phyloP scores from a whole-genome alignment of 768 basidiomycete genomes.

The Russula emetica region DNA sequence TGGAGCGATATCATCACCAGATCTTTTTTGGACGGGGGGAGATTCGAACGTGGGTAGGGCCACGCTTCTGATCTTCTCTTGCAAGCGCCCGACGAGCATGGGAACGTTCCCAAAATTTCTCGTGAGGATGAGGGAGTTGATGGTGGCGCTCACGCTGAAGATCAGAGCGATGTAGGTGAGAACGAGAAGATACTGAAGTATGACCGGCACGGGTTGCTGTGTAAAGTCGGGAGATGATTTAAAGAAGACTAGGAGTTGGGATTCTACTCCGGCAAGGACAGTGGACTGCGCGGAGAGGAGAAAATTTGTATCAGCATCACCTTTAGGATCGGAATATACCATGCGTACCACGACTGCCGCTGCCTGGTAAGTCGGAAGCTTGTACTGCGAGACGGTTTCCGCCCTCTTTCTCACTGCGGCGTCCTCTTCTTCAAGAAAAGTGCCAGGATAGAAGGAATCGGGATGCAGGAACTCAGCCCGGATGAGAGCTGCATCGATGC shows the following conservation, averaged over 20 bases:
- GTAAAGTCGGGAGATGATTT: background rate
- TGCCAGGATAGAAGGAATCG: background rate
- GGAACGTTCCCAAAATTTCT: constrained; percentile 22
- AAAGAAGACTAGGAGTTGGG: constrained; percentile 23
- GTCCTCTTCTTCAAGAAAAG: background rate
- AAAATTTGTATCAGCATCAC: background rate
- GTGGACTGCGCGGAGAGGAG: constrained; percentile 7
- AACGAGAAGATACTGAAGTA: constrained; percentile 11
- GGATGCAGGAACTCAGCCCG: background rate
- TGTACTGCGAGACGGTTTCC: constrained; percentile 9
- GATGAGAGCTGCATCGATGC: background rate
- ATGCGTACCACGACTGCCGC: constrained; percentile 20
- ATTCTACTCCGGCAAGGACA: constrained; percentile 23
- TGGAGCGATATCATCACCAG: background rate
- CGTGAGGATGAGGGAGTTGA: constrained; percentile 25
- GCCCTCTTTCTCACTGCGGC: background rate
- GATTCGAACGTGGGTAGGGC: background rate
- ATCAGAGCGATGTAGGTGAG: constrained; percentile 26
- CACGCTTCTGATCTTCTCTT: background rate
- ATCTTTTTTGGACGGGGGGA: background rate
- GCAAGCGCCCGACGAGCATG: constrained; percentile 5
- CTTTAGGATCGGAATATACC: background rate
- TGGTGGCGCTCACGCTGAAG: constrained; percentile 25
- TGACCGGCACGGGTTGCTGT: background rate
- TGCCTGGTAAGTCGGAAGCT: constrained; percentile 21